Conservation (phyloP, 2,329 filamentous ascomycete genomes). For the Paecilomyces variotii region DNA sequence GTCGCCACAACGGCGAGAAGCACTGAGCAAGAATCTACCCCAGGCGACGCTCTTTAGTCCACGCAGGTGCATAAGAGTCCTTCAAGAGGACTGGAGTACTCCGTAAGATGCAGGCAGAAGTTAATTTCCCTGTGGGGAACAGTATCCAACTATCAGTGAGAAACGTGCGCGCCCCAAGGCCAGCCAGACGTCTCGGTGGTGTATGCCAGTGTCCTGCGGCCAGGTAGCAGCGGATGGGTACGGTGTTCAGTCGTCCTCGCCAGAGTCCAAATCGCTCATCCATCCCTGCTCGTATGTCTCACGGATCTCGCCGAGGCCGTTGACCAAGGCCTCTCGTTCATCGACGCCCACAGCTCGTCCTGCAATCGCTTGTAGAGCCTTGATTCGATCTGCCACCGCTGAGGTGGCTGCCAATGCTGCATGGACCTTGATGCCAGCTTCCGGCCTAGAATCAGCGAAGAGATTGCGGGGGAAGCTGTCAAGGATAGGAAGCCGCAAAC, state of each 20-base stretch:
- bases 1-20: not conserved
- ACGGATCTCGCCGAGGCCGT: constrained; percentile 71
- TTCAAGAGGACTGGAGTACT: not conserved
- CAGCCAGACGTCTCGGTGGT: constrained; percentile 1
- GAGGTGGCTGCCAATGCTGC: constrained; percentile 66
- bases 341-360: constrained; percentile 58
- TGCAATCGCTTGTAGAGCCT: constrained; percentile 56
- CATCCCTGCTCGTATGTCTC: constrained; percentile 87
- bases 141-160: not conserved
- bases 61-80: not conserved
- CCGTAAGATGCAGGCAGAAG: not conserved
- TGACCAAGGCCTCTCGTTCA: constrained; percentile 75
- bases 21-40: not conserved
- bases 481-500: constrained; percentile 64
- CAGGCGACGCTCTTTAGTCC: not conserved
- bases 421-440: constrained; percentile 39
- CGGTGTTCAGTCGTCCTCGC: constrained; percentile 28
- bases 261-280: constrained; percentile 56
- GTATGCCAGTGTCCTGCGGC: constrained; percentile 5
- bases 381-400: constrained; percentile 61
- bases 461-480: constrained; percentile 75
- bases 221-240: constrained; percentile 1
- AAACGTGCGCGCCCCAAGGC: not conserved
- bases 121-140: not conserved
- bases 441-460: constrained; percentile 44